A percentile compares a stretch with the other conserved stretches of the same genome.
phyloP scores from a whole-genome alignment of 2,329 filamentous ascomycete genomes.

The Penicillium sp. region DNA sequence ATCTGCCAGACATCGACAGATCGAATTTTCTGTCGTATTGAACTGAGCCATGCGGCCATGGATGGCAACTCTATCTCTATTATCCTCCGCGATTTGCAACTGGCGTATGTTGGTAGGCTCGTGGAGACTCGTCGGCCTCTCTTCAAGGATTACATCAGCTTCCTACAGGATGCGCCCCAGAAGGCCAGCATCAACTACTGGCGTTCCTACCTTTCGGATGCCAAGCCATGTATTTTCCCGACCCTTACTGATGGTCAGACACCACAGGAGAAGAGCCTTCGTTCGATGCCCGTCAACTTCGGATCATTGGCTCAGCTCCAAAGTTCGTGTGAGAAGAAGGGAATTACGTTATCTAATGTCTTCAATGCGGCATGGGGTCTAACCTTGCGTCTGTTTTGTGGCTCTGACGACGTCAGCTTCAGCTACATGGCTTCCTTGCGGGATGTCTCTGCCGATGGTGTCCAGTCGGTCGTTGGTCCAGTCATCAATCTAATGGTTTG shows the following conservation, averaged over 20 bases:
- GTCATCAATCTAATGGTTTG: slow-evolving; percentile 50
- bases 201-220: slow-evolving; percentile 35
- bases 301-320: slow-evolving; percentile 33
- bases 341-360: slow-evolving; percentile 51
- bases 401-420: slow-evolving; percentile 68
- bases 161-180: slow-evolving; percentile 28
- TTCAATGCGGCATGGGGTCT: slow-evolving; percentile 73
- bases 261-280: slow-evolving; percentile 24
- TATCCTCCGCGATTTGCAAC: slow-evolving; percentile 47
- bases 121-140: slow-evolving; percentile 34
- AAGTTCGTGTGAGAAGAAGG: slow-evolving; percentile 41
- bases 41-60: slow-evolving; percentile 54
- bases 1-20: slow-evolving; percentile 43
- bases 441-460: slow-evolving; percentile 40
- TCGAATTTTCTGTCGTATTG: slow-evolving; percentile 47
- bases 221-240: slow-evolving; percentile 40
- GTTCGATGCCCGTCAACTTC: slow-evolving; percentile 32
- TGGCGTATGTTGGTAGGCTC: slow-evolving; percentile 48
- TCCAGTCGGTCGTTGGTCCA: slow-evolving; percentile 48
- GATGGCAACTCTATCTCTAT: slow-evolving; percentile 54
- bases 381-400: slow-evolving; percentile 59
- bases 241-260: slow-evolving; percentile 31
- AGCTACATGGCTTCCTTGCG: slow-evolving; percentile 46
- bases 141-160: slow-evolving; percentile 38
- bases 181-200: slow-evolving; percentile 37